Base-by-base conservation (phyloP, 2,329 filamentous ascomycete genomes). In the Mycogone perniciosa region DNA sequence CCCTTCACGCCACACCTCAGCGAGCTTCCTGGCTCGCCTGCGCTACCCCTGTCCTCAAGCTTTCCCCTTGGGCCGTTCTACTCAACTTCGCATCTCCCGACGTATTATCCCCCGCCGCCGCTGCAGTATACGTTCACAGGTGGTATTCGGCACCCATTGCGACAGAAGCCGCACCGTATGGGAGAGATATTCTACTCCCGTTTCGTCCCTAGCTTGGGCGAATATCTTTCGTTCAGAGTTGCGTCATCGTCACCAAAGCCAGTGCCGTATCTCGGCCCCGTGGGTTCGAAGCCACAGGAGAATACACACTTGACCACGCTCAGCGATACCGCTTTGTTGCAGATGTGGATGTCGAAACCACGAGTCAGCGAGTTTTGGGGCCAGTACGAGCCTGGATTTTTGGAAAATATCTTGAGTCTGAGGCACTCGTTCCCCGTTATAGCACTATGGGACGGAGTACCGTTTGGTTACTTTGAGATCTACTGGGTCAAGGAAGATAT, bases 401-500 rank as follows among this genome's bases (percentile, higher is more conserved):
- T 99, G 4, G 72, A 77, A 20, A 73, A 71, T 2, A 83, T 79
- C 0, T 71, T 97, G 8, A 76, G 76, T 9, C 83, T 77, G 20
- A 76, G 77, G 13, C 86, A 96, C 67, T 89, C 85, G 7, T 96
- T 97, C 67, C 93, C 93, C 0, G 89, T 85, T 0, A 92, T 97
- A 54, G 93, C 88, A 1, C 85, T 90, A 64, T 99, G 92, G 88
- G 89, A 97, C 60, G 91, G 89, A 8, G 86, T 92, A 54, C 92
- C 92, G 0, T 99, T 97, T 70, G 93, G 90, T 0, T 99, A 95
- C 66, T 96, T 99, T 64, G 93, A 99, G 72, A 79, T 99, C 33
- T 99, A 99, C 71, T 99, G 93, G 92, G 89, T 93, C 4, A 96
- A 95, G 62, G 93, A 99, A 65, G 93, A 97, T 62, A 72, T 76